These are phyloP conservation scores for Thyridium curvatum DNA, from an alignment of 2,329 filamentous ascomycete species.

Conservation along the genomic window DNA sequence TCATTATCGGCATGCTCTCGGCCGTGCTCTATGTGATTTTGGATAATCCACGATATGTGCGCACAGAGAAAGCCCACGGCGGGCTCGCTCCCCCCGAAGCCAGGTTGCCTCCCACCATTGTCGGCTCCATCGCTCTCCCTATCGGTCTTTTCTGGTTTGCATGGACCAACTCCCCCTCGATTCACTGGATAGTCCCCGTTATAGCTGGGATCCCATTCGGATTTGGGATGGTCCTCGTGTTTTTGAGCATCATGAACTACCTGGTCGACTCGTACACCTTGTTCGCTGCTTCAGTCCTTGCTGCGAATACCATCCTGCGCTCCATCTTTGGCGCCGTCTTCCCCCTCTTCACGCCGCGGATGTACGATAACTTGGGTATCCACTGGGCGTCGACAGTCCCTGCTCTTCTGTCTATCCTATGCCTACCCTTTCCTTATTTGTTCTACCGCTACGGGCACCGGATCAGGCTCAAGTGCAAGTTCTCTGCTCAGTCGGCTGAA, in stretches of 20 bases:
- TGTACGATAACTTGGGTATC: constrained; percentile 56
- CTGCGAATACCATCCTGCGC: constrained; percentile 56
- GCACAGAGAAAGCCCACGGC: constrained; percentile 1
- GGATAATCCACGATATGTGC: constrained; percentile 48
- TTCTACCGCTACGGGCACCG: constrained; percentile 46
- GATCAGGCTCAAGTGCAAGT: constrained; percentile 14
- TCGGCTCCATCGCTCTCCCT: constrained; percentile 44
- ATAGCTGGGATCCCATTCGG: constrained; percentile 28
- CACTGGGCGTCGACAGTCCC: constrained; percentile 48
- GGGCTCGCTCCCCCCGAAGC: constrained; percentile 39
- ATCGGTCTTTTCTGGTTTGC: constrained; percentile 48
- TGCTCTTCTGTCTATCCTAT: constrained; percentile 33
- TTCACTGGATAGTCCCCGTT: constrained; percentile 52
- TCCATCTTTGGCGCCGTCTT: constrained; percentile 51
- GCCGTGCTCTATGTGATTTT: constrained; percentile 46
- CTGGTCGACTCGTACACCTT: constrained; percentile 47
- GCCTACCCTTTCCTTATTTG: constrained; percentile 46
- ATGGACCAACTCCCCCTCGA: constrained; percentile 19
- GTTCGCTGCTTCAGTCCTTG: constrained; percentile 57
- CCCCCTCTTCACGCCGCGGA: constrained; percentile 50
- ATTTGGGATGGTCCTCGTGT: constrained; percentile 31
- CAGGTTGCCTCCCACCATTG: constrained; percentile 42
- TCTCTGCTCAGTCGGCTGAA: too few species aligned
- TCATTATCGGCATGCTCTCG: constrained; percentile 56
- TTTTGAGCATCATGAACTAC: constrained; percentile 48